Base-by-base conservation (phyloP, 2,329 filamentous ascomycete genomes). In the Paraphaeosphaeria sporulosa region DNA sequence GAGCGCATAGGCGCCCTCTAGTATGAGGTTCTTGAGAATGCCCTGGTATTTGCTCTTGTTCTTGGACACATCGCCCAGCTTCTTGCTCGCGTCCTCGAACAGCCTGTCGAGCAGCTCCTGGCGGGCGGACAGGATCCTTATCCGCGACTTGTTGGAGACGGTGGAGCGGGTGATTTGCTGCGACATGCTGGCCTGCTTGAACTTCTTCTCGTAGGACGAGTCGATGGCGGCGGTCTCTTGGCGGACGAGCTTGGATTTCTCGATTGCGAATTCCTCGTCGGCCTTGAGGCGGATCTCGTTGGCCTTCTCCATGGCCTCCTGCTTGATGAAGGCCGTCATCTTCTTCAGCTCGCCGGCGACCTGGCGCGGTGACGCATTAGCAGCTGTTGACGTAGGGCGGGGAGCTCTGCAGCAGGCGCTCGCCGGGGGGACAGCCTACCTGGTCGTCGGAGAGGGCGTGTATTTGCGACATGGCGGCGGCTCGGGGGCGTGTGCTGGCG, bases 271-370 rank as follows among this genome's bases (percentile, higher is more conserved):
- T 82, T 99, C 95, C 81, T 98, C 93, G 84, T 98, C 94, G 80
- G 95, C 95, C 83, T 98, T 98, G 83, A 98, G 90, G 77, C 95
- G 89, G 81, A 99, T 98, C 82, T 99, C 95, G 78, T 91, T 91
- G 73, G 93, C 93, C 83, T 99, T 99, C 80, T 99, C 95, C 76
- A 91, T 87, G 61, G 95, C 95, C 84, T 99, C 95, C 84, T 98
- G 95, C 81, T 93, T 92, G 89, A 99, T 99, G 88, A 99, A 99
- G 78, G 94, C 94, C 62, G 95, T 98, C 95, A 99, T 99, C 88
- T 99, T 99, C 86, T 92, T 94, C 82, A 99, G 92, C 89, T 99
- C 95, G 83, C 92, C 90, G 83, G 92, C 90, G 86, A 99, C 95
- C 93, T 98, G 79, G 55, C 64, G 67, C 64, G 57, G 70, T 25